Base-by-base conservation (phyloP, 805 yeast genomes). In the Lachancea meyersii region DNA sequence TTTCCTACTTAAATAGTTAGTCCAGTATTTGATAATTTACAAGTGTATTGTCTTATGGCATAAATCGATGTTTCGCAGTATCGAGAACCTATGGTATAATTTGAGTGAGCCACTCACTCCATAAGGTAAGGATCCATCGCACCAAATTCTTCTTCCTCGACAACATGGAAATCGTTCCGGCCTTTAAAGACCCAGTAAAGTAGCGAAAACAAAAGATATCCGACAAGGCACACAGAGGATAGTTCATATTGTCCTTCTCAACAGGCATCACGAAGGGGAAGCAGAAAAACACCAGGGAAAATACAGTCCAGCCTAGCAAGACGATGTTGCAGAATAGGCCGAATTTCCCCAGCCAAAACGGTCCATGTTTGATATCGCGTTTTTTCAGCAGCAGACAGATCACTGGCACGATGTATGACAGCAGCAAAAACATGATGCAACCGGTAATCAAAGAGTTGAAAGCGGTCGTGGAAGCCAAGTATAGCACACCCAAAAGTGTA, bases 221-320 rank as follows among this genome's bases (percentile, higher is more conserved):
- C 77, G 17, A 63, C 74, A 45, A 73, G 65, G 16, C 77, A 83
- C 7, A 73, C 83, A 24, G 74, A 60, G 13, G 80, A 51, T 82
- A 82, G 58, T 82, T 82, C 88, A 82, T 82, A 48, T 72, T 70
- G 31, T 75, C 73, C 27, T 70, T 72, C 2, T 70, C 67, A 2
- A 72, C 87, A 2, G 88, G 89, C 73, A 76, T 69, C 9, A 65
- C 65, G 20, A 77, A 63, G 23, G 89, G 88, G 67, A 82, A 76
- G 35, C 79, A 76, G 66, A 75, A 81, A 61, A 82, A 77, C 2
- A 79, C 71, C 4, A 76, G 47, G 5, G 80, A 72, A 53, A 82
- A 82, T 0, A 71, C 37, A 0, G 85, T 70, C 84, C 86, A 82
- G 3, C 59, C 50, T 3, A 80, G 45, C 13, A 75, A 64, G 2